These are phyloP conservation scores for Fraxinus anomala DNA, from an alignment of 257 asterid genomes.

Conservation along the genomic window DNA sequence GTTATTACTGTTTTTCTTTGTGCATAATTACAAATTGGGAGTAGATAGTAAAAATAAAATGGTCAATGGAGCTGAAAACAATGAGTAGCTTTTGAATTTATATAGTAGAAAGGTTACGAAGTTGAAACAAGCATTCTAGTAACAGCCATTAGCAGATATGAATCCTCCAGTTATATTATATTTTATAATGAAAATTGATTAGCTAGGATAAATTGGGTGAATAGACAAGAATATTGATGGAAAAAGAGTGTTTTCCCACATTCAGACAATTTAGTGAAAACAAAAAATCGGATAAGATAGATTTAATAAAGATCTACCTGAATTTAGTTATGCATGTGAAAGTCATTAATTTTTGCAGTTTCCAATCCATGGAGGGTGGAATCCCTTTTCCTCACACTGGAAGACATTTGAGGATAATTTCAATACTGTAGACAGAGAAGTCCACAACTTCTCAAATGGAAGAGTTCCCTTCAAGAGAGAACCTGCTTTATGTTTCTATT, in stretches of 20 bases:
- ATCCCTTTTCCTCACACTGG: constrained; percentile 38
- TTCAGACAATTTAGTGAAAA: background rate
- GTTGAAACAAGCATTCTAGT: background rate
- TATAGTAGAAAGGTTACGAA: background rate
- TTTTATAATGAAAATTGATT: background rate
- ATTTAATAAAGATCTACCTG: background rate
- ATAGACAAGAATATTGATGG: background rate
- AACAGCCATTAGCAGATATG: background rate
- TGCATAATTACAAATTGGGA: background rate
- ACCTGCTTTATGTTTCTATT: constrained; percentile 36
- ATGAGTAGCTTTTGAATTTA: background rate
- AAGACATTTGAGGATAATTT: constrained; percentile 46
- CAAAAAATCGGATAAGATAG: background rate
- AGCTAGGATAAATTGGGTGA: background rate
- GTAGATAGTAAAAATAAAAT: background rate
- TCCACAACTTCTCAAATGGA: constrained; percentile 36
- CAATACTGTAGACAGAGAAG: constrained; percentile 39
- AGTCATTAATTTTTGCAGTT: constrained; percentile 44
- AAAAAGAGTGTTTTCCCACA: background rate
- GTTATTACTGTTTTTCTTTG: background rate
- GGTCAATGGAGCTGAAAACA: background rate
- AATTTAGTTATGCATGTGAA: background rate
- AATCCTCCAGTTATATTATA: background rate
- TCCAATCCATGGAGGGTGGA: constrained; percentile 45
- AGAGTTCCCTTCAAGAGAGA: constrained; percentile 40